These are phyloP conservation scores for Cutaneotrichosporon sp. DNA, from an alignment of 1,284 basidiomycete species.

Conservation along the genomic window DNA sequence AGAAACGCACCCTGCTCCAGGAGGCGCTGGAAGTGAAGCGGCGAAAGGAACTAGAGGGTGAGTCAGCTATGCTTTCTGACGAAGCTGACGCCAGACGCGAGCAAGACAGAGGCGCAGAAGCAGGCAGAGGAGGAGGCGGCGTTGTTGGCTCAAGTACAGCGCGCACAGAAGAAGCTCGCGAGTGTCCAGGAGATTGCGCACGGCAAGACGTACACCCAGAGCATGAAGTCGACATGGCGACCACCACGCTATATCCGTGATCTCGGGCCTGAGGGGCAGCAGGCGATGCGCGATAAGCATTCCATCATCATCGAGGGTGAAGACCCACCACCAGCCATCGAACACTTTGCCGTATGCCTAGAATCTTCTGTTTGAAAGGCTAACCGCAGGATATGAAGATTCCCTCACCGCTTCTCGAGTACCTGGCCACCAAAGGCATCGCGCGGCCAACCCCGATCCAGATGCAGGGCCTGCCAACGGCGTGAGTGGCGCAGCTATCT, in stretches of 20 bases:
- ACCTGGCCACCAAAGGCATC: constrained; percentile 82
- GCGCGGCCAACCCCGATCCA: constrained; percentile 90
- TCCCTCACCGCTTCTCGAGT: constrained; percentile 75
- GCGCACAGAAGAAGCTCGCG: constrained; percentile 78
- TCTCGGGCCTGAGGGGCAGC: constrained; percentile 67
- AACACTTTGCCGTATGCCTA: constrained; percentile 71
- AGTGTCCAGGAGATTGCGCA: constrained; percentile 90
- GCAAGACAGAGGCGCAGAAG: constrained; percentile 79
- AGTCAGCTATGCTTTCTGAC: constrained; percentile 22
- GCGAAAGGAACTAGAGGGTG: constrained; percentile 75
- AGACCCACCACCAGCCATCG: constrained; percentile 85
- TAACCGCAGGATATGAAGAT: constrained; percentile 89
- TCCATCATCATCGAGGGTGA: constrained; percentile 92
- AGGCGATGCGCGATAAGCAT: constrained; percentile 76
- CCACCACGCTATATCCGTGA: constrained; percentile 80
- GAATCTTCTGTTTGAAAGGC: constrained; percentile 9
- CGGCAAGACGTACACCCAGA: constrained; percentile 86
- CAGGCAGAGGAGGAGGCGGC: constrained; percentile 84
- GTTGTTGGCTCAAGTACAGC: constrained; percentile 87
- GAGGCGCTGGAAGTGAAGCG: constrained; percentile 91
- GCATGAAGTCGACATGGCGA: constrained; percentile 84
- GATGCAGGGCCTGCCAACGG: constrained; percentile 92
- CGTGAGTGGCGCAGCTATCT: constrained; percentile 59
- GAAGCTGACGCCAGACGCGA: constrained; percentile 62
- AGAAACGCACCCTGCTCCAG: constrained; percentile 77